Percentiles rank a stretch among this genome's conserved stretches.
phyloP scores from a whole-genome alignment of 75 land plant species.

The Ceratopteris richardii region DNA sequence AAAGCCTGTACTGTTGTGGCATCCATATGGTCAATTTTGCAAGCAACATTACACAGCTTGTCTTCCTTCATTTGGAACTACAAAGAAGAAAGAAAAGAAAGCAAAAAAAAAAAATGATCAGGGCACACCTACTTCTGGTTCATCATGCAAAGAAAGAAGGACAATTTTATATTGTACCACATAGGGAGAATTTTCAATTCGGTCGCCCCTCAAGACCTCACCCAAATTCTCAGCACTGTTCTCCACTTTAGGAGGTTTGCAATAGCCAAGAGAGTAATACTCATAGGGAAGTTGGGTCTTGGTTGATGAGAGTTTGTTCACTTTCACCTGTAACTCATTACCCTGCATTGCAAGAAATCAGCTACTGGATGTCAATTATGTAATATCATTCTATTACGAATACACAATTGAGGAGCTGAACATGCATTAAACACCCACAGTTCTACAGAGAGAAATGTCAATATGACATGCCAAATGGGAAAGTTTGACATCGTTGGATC shows the following conservation, averaged over 20 bases:
- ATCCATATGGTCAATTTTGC: conserved; percentile 38
- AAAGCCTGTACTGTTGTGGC: conserved; percentile 51
- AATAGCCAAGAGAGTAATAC: conserved; percentile 54
- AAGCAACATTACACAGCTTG: conserved; percentile 38
- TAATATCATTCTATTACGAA: no score
- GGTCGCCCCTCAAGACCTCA: conserved; percentile 76
- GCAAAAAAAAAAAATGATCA: background rate
- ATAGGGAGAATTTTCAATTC: conserved; percentile 74
- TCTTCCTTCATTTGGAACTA: conserved; percentile 56
- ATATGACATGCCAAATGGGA: no score
- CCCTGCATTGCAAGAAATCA: no score
- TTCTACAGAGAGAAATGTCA: no score
- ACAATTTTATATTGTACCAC: conserved; percentile 21
- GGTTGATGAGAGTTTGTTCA: conserved; percentile 63
- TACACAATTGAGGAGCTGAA: no score
- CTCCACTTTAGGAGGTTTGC: conserved; percentile 40
- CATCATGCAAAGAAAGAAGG: no score
- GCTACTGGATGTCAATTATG: no score
- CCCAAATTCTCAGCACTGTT: conserved; percentile 73
- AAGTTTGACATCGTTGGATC: no score
- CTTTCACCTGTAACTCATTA: conserved; percentile 49
- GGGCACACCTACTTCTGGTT: no score
- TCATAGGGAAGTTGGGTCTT: conserved; percentile 72
- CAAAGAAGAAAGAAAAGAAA: background rate
- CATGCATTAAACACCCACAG: no score